Conservation (phyloP, 805 yeast species). For the Ogataea siamensis region DNA sequence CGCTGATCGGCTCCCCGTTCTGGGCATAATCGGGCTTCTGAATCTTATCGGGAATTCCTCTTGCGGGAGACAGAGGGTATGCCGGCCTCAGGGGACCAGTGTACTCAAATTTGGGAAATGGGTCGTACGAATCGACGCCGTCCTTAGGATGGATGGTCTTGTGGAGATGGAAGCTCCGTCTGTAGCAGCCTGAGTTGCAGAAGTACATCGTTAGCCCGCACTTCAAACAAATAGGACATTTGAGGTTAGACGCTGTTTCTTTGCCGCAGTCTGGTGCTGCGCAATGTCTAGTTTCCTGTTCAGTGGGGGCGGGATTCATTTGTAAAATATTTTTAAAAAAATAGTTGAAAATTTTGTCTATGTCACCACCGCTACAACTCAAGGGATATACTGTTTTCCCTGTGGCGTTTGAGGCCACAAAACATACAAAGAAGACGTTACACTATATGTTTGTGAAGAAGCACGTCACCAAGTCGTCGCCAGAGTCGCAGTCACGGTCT, state of each 20-base stretch:
- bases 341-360: slow-evolving; percentile 3
- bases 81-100: slow-evolving; percentile 73
- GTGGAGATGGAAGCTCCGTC: slow-evolving; percentile 67
- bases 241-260: slow-evolving; percentile 66
- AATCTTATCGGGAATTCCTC: slow-evolving; percentile 69
- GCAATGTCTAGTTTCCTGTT: slow-evolving; percentile 40
- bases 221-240: slow-evolving; percentile 91
- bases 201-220: slow-evolving; percentile 59
- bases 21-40: slow-evolving; percentile 79
- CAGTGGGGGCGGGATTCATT: slow-evolving; percentile 14
- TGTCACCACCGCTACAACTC: slow-evolving; percentile 31
- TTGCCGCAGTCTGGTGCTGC: slow-evolving; percentile 85
- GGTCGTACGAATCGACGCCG: slow-evolving; percentile 67
- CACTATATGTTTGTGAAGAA: slow-evolving; percentile 69
- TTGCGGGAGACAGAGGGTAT: slow-evolving; percentile 77
- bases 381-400: slow-evolving; percentile 59
- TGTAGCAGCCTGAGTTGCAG: slow-evolving; percentile 84
- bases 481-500: slow-evolving; percentile 48
- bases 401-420: slow-evolving; percentile 39
- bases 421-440: slow-evolving; percentile 24
- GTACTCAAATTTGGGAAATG: slow-evolving; percentile 77
- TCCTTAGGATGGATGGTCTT: slow-evolving; percentile 70
- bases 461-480: slow-evolving; percentile 46
- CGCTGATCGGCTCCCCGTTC: slow-evolving; percentile 76
- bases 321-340: slow-evolving; percentile 1